These are phyloP conservation scores for Medicago truncatula DNA, from an alignment of 306 rosid species.

Conservation along the genomic window MtrunA17r5.0-ANR NC_053045.1:29836501-29837000, in stretches of 20 bases:
- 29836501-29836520: constrained; percentile 30
- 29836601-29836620: constrained; percentile 79
- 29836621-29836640: constrained; percentile 93
- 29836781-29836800: constrained; percentile 23
- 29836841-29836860: background rate
- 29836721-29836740: constrained; percentile 75
- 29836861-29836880: background rate
- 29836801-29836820: constrained; percentile 17
- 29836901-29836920: constrained; percentile 40
- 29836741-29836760: constrained; percentile 59
- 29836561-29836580: constrained; percentile 72
- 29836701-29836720: constrained; percentile 85
- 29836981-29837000: constrained; percentile 52
- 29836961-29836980: constrained; percentile 50
- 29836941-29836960: constrained; percentile 39
- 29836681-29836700: constrained; percentile 98
- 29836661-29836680: constrained; percentile 92
- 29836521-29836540: constrained; percentile 68
- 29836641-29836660: constrained; percentile 91
- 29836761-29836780: constrained; percentile 61
- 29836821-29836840: constrained; percentile 14
- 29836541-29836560: constrained; percentile 82
- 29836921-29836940: constrained; percentile 46
- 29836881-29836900: background rate
- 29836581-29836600: constrained; percentile 79